These are phyloP conservation scores for Fusarium temperatum DNA, from an alignment of 2,329 filamentous ascomycete genomes.

Conservation along the genomic window DNA sequence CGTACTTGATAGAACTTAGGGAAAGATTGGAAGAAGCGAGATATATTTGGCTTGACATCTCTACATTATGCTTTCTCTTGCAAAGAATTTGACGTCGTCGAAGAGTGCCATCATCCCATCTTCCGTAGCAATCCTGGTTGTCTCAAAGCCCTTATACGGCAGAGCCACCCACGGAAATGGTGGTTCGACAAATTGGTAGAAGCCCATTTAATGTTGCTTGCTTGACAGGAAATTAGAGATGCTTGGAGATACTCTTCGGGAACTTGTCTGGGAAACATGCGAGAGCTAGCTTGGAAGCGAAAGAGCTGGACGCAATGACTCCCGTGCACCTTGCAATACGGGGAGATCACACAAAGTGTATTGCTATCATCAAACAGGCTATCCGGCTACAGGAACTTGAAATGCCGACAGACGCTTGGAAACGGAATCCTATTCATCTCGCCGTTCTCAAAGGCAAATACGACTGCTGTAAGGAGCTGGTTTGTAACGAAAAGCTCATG, in stretches of 20 bases:
- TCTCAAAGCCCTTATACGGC: not conserved
- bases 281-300: not conserved
- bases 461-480: not conserved
- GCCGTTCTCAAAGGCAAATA: not conserved
- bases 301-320: not conserved
- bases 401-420: not conserved
- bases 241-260: rapidly evolving
- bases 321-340: not conserved
- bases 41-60: not conserved
- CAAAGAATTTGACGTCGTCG: rapidly evolving
- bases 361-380: not conserved
- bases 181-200: not conserved
- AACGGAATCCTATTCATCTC: not conserved
- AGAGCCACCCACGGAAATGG: not conserved
- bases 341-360: not conserved
- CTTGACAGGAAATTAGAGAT: rapidly evolving
- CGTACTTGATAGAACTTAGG: not conserved
- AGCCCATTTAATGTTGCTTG: not conserved
- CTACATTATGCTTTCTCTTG: not conserved
- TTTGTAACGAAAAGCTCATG: not conserved
- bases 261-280: not conserved
- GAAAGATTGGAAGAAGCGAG: not conserved
- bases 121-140: too few species aligned
- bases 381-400: not conserved
- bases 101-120: not conserved